Evolutionary conservation across 305 asterid genomes (phyloP).

Genomic region (Withania somnifera): DNA sequence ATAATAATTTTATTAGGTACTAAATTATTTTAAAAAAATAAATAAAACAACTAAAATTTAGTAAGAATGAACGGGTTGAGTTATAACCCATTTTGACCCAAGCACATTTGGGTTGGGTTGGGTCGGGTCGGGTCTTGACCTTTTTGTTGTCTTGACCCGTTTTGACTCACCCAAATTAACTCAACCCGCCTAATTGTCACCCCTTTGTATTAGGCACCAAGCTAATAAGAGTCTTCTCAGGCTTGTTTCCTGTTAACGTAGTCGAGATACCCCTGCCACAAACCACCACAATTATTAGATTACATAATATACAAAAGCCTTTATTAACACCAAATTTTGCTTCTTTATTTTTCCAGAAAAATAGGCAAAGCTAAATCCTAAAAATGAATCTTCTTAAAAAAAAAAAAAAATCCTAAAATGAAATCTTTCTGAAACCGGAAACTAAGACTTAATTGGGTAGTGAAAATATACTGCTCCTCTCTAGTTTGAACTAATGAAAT

Average conservation of each 20-base stretch:
- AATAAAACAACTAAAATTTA: too few species aligned
- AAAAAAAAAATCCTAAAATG: not conserved
- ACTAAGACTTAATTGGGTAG: not conserved
- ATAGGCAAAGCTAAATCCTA: not conserved
- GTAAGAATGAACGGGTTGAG: too few species aligned
- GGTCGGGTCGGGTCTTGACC: too few species aligned
- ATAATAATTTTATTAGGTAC: too few species aligned
- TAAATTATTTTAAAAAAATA: too few species aligned
- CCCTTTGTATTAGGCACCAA: not conserved
- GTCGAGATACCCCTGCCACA: constrained; percentile 32
- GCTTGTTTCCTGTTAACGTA: constrained; percentile 15
- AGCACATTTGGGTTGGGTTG: too few species aligned
- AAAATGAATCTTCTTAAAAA: not conserved
- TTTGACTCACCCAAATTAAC: too few species aligned
- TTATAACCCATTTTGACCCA: too few species aligned
- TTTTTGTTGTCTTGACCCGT: too few species aligned
- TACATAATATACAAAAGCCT: not conserved
- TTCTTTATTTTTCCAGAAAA: not conserved
- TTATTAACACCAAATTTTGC: not conserved
- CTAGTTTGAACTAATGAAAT: not conserved
- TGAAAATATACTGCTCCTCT: not conserved
- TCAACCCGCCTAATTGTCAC: too few species aligned
- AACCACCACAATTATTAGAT: not conserved
- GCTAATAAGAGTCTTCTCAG: not conserved
- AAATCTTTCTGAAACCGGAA: not conserved